These are phyloP conservation scores for Acrocalymma vagum DNA, from an alignment of 2,329 filamentous ascomycete species.

Conservation along the genomic window DNA sequence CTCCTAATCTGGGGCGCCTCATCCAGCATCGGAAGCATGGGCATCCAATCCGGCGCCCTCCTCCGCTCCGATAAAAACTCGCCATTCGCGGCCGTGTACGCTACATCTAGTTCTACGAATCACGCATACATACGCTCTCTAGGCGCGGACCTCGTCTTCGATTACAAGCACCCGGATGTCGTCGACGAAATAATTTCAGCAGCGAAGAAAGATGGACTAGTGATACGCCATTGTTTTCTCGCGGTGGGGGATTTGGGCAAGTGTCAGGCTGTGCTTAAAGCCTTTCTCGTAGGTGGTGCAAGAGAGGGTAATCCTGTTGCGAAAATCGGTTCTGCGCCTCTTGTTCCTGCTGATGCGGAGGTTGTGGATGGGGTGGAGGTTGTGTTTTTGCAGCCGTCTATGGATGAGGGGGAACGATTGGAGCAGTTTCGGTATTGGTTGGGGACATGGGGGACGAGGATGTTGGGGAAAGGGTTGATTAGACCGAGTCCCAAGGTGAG, in stretches of 20 bases:
- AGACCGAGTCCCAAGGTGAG: constrained; percentile 2
- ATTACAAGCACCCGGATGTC: constrained; percentile 41
- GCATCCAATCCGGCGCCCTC: constrained; percentile 50
- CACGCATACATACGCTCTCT: constrained; percentile 37
- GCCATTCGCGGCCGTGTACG: constrained; percentile 52
- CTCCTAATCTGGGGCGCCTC: constrained; percentile 57
- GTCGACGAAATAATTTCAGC: constrained; percentile 41
- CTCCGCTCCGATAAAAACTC: constrained; percentile 45
- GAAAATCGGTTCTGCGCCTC: constrained; percentile 3
- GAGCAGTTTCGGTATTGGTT: constrained; percentile 1
- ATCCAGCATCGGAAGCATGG: constrained; percentile 57
- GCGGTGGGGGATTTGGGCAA: constrained; percentile 1
- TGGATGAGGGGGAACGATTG: constrained; percentile 1
- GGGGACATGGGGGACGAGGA: constrained; percentile 1
- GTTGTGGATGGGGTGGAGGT: not conserved
- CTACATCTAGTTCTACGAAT: constrained; percentile 49
- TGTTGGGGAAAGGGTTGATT: not conserved
- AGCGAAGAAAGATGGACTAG: constrained; percentile 41
- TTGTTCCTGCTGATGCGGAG: constrained; percentile 1
- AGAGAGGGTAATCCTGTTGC: not conserved
- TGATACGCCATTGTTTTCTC: constrained; percentile 4
- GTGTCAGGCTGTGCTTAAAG: constrained; percentile 3
- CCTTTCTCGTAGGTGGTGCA: not conserved
- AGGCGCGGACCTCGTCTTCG: constrained; percentile 48
- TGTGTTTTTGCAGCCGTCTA: constrained; percentile 2